Conservation (phyloP, 2,329 filamentous ascomycete genomes). For the Fusarium sp. region DNA sequence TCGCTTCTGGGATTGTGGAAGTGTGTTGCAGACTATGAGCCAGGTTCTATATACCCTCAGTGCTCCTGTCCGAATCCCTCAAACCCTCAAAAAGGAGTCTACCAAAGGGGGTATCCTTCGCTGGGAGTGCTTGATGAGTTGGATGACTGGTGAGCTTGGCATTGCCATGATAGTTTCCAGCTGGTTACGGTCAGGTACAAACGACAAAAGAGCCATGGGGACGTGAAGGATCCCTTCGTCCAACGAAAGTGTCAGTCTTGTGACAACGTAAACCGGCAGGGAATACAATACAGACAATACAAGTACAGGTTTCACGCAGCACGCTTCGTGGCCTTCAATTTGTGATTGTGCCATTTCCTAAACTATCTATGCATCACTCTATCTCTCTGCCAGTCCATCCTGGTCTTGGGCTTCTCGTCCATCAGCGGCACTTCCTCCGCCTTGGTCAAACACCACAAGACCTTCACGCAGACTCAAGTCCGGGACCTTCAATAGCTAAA, state of each 20-base stretch:
- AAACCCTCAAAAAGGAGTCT: neutral
- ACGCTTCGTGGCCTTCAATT: conserved; percentile 33
- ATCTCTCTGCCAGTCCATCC: conserved; percentile 16
- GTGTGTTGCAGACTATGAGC: neutral
- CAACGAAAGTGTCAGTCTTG: neutral
- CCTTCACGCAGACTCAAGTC: conserved; percentile 2
- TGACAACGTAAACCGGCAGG: neutral
- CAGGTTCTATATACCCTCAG: neutral
- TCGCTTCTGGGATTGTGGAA: too few relatives aligned
- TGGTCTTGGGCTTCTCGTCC: conserved; percentile 13
- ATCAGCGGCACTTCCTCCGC: conserved; percentile 25
- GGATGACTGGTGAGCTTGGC: neutral
- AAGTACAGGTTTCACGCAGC: neutral
- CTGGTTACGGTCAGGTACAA: neutral
- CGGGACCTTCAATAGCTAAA: conserved; percentile 12
- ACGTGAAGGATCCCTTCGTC: neutral
- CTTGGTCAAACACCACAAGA: conserved; percentile 5
- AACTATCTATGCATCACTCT: conserved; percentile 44
- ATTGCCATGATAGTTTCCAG: neutral
- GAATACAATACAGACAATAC: neutral
- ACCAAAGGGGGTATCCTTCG: neutral
- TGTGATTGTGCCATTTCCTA: conserved; percentile 45
- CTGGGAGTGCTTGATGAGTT: neutral
- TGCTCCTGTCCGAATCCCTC: neutral
- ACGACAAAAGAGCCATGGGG: neutral